Base-by-base conservation (phyloP, 139 green algal genomes). In the Coelastrella sp. region DNA sequence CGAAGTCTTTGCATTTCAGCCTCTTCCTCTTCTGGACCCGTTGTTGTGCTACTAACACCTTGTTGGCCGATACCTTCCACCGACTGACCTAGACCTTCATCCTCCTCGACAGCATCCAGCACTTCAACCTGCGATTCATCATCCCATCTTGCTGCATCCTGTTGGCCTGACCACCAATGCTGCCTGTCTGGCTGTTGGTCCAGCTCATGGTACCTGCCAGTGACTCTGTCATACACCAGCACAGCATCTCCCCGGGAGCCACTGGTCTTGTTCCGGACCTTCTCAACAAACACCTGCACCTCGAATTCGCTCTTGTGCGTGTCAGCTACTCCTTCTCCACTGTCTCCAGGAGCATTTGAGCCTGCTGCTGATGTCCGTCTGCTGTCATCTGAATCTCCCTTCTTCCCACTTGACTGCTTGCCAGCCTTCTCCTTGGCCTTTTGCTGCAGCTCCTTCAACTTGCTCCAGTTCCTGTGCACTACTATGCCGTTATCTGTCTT, bases 401-500 rank as follows among this genome's bases (percentile, higher is more conserved):
- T 25, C 41, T 48, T 63, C 30, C 79, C 19, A 30, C 63, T 53
- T 25, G 53, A 30, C n/a, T 45, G 8, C 2, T 45, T 40, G n/a
- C 60, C 41, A 21, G 27, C 62, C 79, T 64, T 51, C 7, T 27
- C 48, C 23, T 13, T 51, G 32, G 43, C 64, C 4, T 64, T 11
- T 6, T 85, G 9, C 79, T 79, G 43, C 79, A 85, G 41, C 64
- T 85, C 79, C 34, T 69, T 78, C 13, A 85, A 48, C 79, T 68
- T 48, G 45, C 34, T 57, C 81, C 81, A 86, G 23, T 86, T 37
- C 34, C 81, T 50, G 92, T 99, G 96, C 41, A 99, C 89, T 11
- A 98, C 93, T 30, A 99, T 94, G 38, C 96, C 97, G 85, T 96
- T 96, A 91, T 99, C 97, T 32, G 92, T 91, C 90, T 99, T 99